A percentile compares a stretch with the other conserved stretches of the same genome.
Evolutionary conservation across 306 rosid genomes (phyloP).

Genomic region (Erythrophleum fordii): DNA sequence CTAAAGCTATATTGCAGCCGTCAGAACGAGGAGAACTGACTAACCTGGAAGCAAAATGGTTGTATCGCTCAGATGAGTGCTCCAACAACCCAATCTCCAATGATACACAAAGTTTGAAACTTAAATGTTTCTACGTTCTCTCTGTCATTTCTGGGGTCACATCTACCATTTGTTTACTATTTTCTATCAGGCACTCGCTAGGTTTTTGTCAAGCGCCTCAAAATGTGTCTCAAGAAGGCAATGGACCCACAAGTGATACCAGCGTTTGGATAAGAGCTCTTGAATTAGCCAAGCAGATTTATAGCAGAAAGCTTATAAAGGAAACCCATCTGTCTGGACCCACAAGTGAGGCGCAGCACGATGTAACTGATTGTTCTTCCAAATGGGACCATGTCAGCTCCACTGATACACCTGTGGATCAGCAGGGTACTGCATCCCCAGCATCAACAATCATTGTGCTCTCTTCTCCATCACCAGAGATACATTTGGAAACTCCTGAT

Average conservation of each 20-base stretch:
- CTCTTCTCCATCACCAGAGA: conserved; percentile 30
- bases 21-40: conserved; percentile 49
- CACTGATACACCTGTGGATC: conserved; percentile 1
- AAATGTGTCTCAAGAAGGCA: conserved; percentile 29
- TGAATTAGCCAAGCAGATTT: conserved; percentile 29
- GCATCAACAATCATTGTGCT: conserved; percentile 29
- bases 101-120: conserved; percentile 41
- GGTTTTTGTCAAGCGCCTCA: conserved; percentile 19
- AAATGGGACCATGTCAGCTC: conserved; percentile 2
- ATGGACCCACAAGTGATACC: conserved; percentile 1
- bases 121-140: conserved; percentile 61
- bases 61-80: conserved; percentile 40
- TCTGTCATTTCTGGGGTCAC: conserved; percentile 56
- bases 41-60: conserved; percentile 45
- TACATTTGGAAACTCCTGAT: conserved; percentile 20
- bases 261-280: conserved; percentile 30
- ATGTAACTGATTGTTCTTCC: conserved; percentile 29
- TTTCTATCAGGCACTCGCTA: conserved; percentile 32
- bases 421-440: conserved; percentile 19
- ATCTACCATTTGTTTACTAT: conserved; percentile 56
- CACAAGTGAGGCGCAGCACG: neutral
- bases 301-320: conserved; percentile 14
- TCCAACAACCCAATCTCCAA: conserved; percentile 19
- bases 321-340: neutral
- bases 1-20: conserved; percentile 57